phyloP scores from a whole-genome alignment of 1,139 yeast species.

The Zygoascus sp. region DNA sequence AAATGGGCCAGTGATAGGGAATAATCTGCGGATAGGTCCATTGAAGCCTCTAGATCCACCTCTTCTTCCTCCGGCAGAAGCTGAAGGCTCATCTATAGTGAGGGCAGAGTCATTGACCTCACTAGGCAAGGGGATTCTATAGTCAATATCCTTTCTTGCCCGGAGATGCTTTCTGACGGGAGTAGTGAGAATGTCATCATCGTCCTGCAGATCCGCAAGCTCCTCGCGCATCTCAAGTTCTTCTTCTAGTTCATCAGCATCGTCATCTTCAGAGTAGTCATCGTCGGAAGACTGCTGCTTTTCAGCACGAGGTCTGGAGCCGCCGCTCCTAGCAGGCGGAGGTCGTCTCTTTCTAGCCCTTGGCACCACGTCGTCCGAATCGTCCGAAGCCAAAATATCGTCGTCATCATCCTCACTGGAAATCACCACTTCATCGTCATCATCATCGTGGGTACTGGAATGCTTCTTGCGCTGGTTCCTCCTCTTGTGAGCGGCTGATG shows the following conservation, averaged over 20 bases:
- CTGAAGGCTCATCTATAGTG: slow-evolving; percentile 22
- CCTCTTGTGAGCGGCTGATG: not conserved
- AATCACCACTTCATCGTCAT: slow-evolving; percentile 12
- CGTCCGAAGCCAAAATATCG: slow-evolving; percentile 18
- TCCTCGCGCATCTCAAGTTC: slow-evolving; percentile 35
- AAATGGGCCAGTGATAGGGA: slow-evolving; percentile 33
- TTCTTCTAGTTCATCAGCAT: slow-evolving; percentile 25
- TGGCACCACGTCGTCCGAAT: slow-evolving; percentile 22
- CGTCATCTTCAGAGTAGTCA: slow-evolving; percentile 24
- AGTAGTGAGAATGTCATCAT: slow-evolving; percentile 28
- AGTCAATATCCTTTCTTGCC: slow-evolving; percentile 73
- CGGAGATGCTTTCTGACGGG: slow-evolving; percentile 62
- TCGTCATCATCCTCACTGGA: slow-evolving; percentile 21
- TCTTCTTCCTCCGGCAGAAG: slow-evolving; percentile 25
- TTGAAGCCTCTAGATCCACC: slow-evolving; percentile 21
- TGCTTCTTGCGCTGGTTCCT: slow-evolving; percentile 23
- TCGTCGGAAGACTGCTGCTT: slow-evolving; percentile 14
- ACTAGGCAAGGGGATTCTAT: slow-evolving; percentile 83
- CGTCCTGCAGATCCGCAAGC: slow-evolving; percentile 41
- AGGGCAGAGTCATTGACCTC: slow-evolving; percentile 42
- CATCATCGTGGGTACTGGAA: slow-evolving; percentile 8
- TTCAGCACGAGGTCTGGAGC: slow-evolving; percentile 17
- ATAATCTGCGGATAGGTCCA: slow-evolving; percentile 26
- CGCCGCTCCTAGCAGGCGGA: slow-evolving; percentile 12
- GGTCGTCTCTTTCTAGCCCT: slow-evolving; percentile 9